These are phyloP conservation scores for Phytophthora cactorum DNA, from an alignment of 352 stramenopile genomes.

Conservation along the genomic window DNA sequence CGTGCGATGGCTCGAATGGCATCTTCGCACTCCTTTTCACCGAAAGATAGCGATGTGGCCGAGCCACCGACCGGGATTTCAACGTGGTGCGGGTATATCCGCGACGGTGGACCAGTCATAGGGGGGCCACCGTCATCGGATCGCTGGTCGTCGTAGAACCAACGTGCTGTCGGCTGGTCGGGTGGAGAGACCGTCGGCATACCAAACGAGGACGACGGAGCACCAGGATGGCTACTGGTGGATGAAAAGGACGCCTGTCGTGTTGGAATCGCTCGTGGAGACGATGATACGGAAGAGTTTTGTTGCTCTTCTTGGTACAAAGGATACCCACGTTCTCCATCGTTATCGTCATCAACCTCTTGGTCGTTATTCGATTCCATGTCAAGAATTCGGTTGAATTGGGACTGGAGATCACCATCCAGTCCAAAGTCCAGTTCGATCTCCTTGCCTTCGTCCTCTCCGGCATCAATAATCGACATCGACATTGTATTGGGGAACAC, in stretches of 20 bases:
- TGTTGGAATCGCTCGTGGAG: constrained; percentile 49
- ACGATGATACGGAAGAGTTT: constrained; percentile 40
- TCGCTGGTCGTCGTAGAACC: constrained; percentile 76
- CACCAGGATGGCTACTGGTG: constrained; percentile 53
- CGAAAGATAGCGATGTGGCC: constrained; percentile 85
- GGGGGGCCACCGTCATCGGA: constrained; percentile 37
- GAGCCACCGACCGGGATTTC: constrained; percentile 87
- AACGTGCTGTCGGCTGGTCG: constrained; percentile 77
- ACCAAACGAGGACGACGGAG: constrained; percentile 48
- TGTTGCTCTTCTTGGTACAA: background rate
- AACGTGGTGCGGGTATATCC: constrained; percentile 88
- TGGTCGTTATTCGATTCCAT: constrained; percentile 55
- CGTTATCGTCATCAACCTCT: constrained; percentile 46
- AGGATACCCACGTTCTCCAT: background rate
- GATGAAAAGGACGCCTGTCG: constrained; percentile 67
- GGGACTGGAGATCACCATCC: constrained; percentile 74
- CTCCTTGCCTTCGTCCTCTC: constrained; percentile 74
- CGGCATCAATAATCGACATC: constrained; percentile 83
- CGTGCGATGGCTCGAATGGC: constrained; percentile 75
- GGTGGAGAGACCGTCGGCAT: constrained; percentile 58
- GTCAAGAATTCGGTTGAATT: constrained; percentile 78
- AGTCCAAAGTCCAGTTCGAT: constrained; percentile 86
- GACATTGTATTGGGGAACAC: constrained; percentile 59
- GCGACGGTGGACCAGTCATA: constrained; percentile 61
- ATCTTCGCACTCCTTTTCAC: constrained; percentile 81